A percentile compares a stretch with the other conserved stretches of the same genome.
Evolutionary conservation across 192 early-diverging fungal genomes (phyloP).

Genomic region (Entophlyctis luteolus): DNA sequence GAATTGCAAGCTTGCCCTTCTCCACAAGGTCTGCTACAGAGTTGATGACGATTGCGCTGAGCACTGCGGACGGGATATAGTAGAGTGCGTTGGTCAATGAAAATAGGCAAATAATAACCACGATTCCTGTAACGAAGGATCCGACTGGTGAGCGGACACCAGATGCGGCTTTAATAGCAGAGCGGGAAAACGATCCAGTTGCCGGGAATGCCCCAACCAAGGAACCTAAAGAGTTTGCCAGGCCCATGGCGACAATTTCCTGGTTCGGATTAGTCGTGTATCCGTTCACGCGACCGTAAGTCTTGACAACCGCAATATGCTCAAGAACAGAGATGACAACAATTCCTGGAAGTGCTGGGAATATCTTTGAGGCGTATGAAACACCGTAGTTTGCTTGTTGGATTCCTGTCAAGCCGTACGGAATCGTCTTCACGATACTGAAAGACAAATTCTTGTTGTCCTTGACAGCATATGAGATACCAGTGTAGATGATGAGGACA

Average conservation of each 20-base stretch:
- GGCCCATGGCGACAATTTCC: slow-evolving; percentile 83
- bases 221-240: slow-evolving; percentile 77
- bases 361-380: slow-evolving; percentile 41
- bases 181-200: slow-evolving; percentile 91
- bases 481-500: slow-evolving; percentile 68
- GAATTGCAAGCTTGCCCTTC: slow-evolving; percentile 54
- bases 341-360: slow-evolving; percentile 52
- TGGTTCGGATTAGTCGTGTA: slow-evolving; percentile 84
- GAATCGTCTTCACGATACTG: slow-evolving; percentile 67
- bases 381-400: slow-evolving; percentile 21
- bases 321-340: slow-evolving; percentile 80
- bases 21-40: slow-evolving; percentile 79
- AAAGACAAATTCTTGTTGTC: slow-evolving; percentile 42
- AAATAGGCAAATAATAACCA: slow-evolving; percentile 81
- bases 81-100: slow-evolving; percentile 78
- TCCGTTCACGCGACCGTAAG: slow-evolving; percentile 78
- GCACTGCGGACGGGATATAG: slow-evolving; percentile 74
- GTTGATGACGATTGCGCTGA: slow-evolving; percentile 80
- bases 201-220: slow-evolving; percentile 86
- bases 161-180: slow-evolving; percentile 84
- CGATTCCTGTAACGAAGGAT: slow-evolving; percentile 68
- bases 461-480: slow-evolving; percentile 60
- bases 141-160: slow-evolving; percentile 79
- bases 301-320: slow-evolving; percentile 85
- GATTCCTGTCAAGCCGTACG: slow-evolving; percentile 62